Evolutionary conservation across 2,329 filamentous ascomycete genomes (phyloP).

Genomic region (Neocatenulostroma microsporum): DNA sequence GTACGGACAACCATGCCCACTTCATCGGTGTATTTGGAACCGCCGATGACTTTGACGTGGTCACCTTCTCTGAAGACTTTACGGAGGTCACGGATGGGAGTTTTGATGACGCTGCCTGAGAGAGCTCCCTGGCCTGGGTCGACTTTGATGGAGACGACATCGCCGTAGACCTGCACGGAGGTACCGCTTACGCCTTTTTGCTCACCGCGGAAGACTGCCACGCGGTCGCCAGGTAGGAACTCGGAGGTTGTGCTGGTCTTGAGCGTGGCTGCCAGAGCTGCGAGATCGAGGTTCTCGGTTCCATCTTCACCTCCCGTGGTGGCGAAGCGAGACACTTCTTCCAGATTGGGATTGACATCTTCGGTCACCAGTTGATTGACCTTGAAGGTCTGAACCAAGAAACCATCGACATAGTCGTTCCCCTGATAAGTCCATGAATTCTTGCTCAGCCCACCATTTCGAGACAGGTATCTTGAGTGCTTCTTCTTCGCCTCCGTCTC

Average conservation of each 20-base stretch:
- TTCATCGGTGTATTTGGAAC: conserved; percentile 88
- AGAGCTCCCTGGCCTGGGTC: conserved; percentile 63
- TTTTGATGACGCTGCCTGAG: conserved; percentile 76
- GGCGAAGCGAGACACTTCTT: conserved; percentile 93
- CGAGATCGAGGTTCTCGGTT: conserved; percentile 85
- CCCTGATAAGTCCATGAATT: conserved; percentile 79
- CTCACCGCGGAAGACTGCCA: conserved; percentile 92
- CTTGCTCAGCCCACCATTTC: conserved; percentile 41
- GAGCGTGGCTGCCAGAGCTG: conserved; percentile 79
- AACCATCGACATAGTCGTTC: conserved; percentile 87
- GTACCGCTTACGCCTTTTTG: conserved; percentile 85
- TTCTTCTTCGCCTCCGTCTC: conserved; percentile 87
- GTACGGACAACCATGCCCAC: conserved; percentile 96
- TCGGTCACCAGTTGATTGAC: conserved; percentile 78
- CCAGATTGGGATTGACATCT: conserved; percentile 84
- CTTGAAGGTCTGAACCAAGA: conserved; percentile 88
- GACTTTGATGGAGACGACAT: conserved; percentile 85
- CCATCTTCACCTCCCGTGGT: conserved; percentile 75
- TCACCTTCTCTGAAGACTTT: conserved; percentile 92
- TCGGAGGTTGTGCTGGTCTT: conserved; percentile 75
- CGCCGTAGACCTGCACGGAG: conserved; percentile 75
- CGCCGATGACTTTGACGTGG: conserved; percentile 97
- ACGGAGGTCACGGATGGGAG: conserved; percentile 81
- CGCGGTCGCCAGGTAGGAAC: conserved; percentile 88
- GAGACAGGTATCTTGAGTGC: conserved; percentile 56